These are phyloP conservation scores for Neostapfia colusana DNA, from an alignment of 176 grass and related monocot species.

Conservation along the genomic window DNA sequence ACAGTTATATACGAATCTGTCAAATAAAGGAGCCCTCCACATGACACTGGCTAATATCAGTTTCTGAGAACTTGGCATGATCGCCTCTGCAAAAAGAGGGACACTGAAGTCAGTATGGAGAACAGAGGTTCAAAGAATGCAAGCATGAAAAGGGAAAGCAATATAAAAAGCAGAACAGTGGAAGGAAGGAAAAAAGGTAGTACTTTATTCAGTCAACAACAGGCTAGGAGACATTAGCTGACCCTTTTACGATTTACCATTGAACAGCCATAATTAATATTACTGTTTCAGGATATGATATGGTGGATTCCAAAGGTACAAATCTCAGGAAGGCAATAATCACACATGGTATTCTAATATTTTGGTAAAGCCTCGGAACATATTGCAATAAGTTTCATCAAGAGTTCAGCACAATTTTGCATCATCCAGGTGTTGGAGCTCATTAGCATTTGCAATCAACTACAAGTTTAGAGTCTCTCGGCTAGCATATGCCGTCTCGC, in stretches of 20 bases:
- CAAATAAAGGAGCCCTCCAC: not conserved
- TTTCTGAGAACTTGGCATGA: not conserved
- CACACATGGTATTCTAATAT: no score
- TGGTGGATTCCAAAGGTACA: not conserved
- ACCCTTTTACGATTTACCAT: not conserved
- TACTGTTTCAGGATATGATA: not conserved
- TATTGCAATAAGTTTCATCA: no score
- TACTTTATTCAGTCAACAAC: not conserved
- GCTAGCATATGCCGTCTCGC: not conserved
- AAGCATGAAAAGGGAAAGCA: not conserved
- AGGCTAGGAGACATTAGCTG: not conserved
- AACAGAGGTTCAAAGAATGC: not conserved
- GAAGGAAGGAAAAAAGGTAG: not conserved
- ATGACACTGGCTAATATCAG: conserved; percentile 10
- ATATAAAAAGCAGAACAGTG: not conserved
- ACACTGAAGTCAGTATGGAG: not conserved
- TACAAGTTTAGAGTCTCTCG: no score
- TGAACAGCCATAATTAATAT: not conserved
- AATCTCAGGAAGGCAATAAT: no score
- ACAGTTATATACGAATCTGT: conserved; percentile 46
- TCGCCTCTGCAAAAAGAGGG: conserved; percentile 19
- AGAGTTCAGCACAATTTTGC: no score
- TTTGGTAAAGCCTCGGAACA: no score
- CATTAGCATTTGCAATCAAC: no score
- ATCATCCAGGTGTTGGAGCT: no score